These are phyloP conservation scores for Pisolithus albus DNA, from an alignment of 768 basidiomycete species.

Conservation along the genomic window DNA sequence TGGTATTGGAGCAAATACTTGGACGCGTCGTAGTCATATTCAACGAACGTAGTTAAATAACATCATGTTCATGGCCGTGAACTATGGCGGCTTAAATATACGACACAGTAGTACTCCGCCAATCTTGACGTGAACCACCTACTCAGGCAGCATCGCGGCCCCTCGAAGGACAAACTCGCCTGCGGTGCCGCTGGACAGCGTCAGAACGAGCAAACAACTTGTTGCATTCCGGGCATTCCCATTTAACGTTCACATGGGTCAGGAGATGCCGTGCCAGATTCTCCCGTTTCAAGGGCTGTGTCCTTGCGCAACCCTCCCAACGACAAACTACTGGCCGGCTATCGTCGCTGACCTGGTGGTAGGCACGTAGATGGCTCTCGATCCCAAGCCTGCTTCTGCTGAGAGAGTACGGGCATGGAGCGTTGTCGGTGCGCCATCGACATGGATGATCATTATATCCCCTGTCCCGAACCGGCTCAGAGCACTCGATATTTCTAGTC, in stretches of 20 bases:
- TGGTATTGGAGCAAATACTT: no score
- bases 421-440: neutral
- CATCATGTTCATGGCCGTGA: no score
- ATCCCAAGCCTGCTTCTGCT: constrained; percentile 21
- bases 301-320: constrained; percentile 21
- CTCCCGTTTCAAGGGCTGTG: constrained; percentile 24
- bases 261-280: constrained; percentile 27
- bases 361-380: constrained; percentile 21
- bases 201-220: constrained; percentile 26
- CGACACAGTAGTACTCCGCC: no score
- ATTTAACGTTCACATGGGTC: constrained; percentile 25
- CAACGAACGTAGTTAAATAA: no score
- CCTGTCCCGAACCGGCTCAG: neutral
- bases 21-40: no score
- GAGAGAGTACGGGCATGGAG: neutral
- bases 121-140: no score
- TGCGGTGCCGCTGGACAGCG: constrained; percentile 26
- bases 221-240: constrained; percentile 22
- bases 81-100: no score
- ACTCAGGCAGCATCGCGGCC: neutral
- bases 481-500: neutral
- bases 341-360: constrained; percentile 16
- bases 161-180: constrained; percentile 21
- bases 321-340: constrained; percentile 13
- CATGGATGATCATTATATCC: neutral